Percentiles rank a stretch among this genome's conserved stretches.
Evolutionary conservation across 495 filamentous ascomycete species (phyloP).

Genomic region (Thozetella sp.): DNA sequence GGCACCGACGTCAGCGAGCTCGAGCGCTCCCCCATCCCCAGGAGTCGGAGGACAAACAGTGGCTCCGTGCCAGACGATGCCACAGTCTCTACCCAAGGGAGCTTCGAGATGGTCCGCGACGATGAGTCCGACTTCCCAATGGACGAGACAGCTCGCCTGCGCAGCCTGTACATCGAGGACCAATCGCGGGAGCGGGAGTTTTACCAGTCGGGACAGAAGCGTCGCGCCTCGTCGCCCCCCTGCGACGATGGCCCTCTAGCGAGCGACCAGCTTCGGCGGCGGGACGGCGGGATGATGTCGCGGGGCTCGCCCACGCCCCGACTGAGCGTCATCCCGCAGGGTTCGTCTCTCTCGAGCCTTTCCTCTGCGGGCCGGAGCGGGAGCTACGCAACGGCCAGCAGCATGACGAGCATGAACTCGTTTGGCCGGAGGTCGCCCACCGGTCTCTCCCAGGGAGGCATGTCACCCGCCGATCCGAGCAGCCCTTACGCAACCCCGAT

Average conservation of each 20-base stretch:
- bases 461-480: slow-evolving; percentile 50
- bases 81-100: slow-evolving; percentile 36
- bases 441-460: slow-evolving; percentile 64
- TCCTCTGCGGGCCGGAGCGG: slow-evolving; percentile 73
- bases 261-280: slow-evolving; percentile 68
- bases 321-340: slow-evolving; percentile 59
- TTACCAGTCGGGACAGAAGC: slow-evolving; percentile 63
- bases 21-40: slow-evolving; percentile 60
- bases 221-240: slow-evolving; percentile 80
- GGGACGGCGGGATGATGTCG: slow-evolving; percentile 52
- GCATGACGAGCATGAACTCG: slow-evolving; percentile 72
- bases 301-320: slow-evolving; percentile 59
- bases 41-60: slow-evolving; percentile 58
- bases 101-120: slow-evolving; percentile 50
- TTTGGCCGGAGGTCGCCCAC: slow-evolving; percentile 75
- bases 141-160: slow-evolving; percentile 62
- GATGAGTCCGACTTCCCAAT: slow-evolving; percentile 68
- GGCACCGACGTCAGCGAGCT: slow-evolving; percentile 39
- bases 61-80: slow-evolving; percentile 35
- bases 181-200: slow-evolving; percentile 33
- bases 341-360: slow-evolving; percentile 68
- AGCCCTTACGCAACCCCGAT: slow-evolving; percentile 63
- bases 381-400: slow-evolving; percentile 74
- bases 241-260: slow-evolving; percentile 67
- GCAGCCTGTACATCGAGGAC: slow-evolving; percentile 61